Conservation (phyloP, 305 asterid species). For the Withania somnifera region DNA sequence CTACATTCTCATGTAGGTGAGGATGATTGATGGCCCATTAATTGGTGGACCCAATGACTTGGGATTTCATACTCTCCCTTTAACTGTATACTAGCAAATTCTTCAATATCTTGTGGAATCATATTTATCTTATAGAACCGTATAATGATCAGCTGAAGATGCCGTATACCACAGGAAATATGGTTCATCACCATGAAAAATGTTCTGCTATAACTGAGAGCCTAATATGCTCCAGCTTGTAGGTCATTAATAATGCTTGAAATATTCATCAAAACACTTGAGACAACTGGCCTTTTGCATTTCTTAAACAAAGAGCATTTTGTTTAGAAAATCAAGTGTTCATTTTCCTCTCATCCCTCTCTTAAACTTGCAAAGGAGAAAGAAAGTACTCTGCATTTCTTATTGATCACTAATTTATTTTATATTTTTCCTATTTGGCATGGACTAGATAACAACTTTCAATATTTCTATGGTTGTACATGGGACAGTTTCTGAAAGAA, state of each 20-base stretch:
- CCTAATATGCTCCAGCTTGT: background rate
- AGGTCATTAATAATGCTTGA: background rate
- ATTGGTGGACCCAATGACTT: background rate
- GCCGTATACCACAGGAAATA: background rate
- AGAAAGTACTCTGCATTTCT: background rate
- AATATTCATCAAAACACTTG: background rate
- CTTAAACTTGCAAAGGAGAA: background rate
- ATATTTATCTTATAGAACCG: background rate
- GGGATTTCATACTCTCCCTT: background rate
- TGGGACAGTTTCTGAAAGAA: conserved; percentile 69
- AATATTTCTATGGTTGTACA: conserved; percentile 78
- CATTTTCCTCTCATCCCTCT: background rate
- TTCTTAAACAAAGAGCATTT: too few species aligned
- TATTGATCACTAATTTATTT: conserved; percentile 1
- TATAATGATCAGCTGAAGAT: background rate
- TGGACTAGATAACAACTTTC: conserved; percentile 58
- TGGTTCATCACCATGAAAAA: background rate
- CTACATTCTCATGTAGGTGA: background rate
- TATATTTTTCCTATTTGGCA: background rate
- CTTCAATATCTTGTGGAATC: background rate
- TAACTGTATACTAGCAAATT: background rate
- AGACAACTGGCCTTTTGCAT: too few species aligned
- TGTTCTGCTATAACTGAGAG: background rate
- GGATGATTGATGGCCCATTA: background rate
- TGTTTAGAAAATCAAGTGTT: background rate